Percentiles rank a stretch among this genome's conserved stretches.
Conservation (phyloP, 2,329 filamentous ascomycete species). For the Microsporum canis region DNA sequence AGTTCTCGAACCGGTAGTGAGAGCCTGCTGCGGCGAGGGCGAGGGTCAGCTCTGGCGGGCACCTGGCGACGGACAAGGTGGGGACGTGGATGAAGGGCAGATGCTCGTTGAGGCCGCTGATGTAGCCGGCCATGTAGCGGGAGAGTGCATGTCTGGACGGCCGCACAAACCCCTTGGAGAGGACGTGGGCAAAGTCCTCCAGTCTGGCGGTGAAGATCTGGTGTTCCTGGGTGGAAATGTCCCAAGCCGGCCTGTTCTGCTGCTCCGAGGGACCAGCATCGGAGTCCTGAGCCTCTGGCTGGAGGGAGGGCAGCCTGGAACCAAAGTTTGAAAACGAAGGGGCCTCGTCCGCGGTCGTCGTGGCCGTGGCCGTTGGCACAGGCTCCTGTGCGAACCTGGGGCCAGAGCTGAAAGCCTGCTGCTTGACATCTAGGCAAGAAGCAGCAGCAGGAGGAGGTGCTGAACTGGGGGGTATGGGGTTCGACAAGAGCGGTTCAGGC, state of each 20-base stretch:
- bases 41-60: slow-evolving; percentile 39
- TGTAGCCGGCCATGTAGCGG: slow-evolving; percentile 41
- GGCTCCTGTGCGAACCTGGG: slow-evolving; percentile 30
- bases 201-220: slow-evolving; percentile 36
- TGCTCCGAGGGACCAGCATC: slow-evolving; percentile 36
- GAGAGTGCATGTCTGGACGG: slow-evolving; percentile 40
- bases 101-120: slow-evolving; percentile 42
- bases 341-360: slow-evolving; percentile 27
- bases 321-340: slow-evolving; percentile 40
- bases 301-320: slow-evolving; percentile 37
- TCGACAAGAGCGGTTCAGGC: slow-evolving; percentile 21
- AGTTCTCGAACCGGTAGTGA: slow-evolving; percentile 40
- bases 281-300: slow-evolving; percentile 36
- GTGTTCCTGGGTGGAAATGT: slow-evolving; percentile 37
- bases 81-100: slow-evolving; percentile 43
- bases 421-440: slow-evolving; percentile 8
- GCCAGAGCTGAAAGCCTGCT: slow-evolving; percentile 4
- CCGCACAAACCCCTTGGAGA: slow-evolving; percentile 38
- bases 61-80: slow-evolving; percentile 36
- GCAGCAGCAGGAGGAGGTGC: too few relatives aligned
- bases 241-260: slow-evolving; percentile 35
- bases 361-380: background rate
- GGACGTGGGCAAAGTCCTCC: slow-evolving; percentile 36
- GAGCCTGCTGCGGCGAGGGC: slow-evolving; percentile 42
- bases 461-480: slow-evolving; percentile 22